Evolutionary conservation across 257 asterid species (phyloP).

Genomic region (Solanum clarkiae): DNA sequence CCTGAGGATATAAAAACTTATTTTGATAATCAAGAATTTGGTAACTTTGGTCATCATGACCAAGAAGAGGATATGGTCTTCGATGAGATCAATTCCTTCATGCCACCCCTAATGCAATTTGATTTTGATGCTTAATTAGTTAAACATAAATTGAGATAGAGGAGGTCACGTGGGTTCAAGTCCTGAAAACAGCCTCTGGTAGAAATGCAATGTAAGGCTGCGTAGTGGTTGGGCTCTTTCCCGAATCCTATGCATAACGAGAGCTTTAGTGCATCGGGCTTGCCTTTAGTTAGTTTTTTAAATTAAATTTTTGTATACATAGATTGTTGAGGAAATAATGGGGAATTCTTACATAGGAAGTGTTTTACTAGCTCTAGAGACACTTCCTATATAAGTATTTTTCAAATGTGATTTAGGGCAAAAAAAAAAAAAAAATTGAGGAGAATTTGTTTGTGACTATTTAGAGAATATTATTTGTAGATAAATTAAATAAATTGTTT

Average conservation of each 20-base stretch:
- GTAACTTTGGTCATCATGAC: slow-evolving; percentile 18
- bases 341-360: slow-evolving; percentile 2
- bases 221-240: too few relatives aligned
- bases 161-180: too few relatives aligned
- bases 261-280: too few relatives aligned
- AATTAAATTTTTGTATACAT: neutral
- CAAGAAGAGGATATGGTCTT: slow-evolving; percentile 43
- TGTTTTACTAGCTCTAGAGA: neutral
- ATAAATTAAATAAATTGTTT: neutral
- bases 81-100: slow-evolving; percentile 53
- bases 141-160: neutral
- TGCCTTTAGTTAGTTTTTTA: neutral
- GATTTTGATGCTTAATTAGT: slow-evolving; percentile 26
- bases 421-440: neutral
- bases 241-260: too few relatives aligned
- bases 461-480: neutral
- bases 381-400: slow-evolving; percentile 5
- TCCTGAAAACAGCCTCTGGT: too few relatives aligned
- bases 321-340: neutral
- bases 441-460: neutral
- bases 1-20: slow-evolving; percentile 42
- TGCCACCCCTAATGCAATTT: slow-evolving; percentile 51
- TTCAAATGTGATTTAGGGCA: neutral
- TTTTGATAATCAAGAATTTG: slow-evolving; percentile 27
- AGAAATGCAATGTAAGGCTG: too few relatives aligned